Evolutionary conservation across 2,329 filamentous ascomycete genomes (phyloP).

Genomic region (Orbilia oligospora): DNA sequence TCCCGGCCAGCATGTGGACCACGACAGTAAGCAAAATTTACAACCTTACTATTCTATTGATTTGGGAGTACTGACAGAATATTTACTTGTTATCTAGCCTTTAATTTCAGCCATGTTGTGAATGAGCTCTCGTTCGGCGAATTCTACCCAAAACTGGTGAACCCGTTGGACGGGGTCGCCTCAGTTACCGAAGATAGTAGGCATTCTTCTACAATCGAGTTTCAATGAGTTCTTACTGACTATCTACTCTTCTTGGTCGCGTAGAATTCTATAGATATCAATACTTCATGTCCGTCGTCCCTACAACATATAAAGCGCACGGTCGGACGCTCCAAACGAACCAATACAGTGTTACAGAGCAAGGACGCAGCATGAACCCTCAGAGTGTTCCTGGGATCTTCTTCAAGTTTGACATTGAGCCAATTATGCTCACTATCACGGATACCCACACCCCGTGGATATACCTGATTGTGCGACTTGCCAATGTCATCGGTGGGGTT

Average conservation of each 20-base stretch:
- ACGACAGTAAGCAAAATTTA: slow-evolving; percentile 74
- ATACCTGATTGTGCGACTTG: slow-evolving; percentile 81
- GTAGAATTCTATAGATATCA: slow-evolving; percentile 94
- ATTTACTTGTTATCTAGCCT: slow-evolving; percentile 71
- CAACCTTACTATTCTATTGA: not conserved
- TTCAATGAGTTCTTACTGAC: not conserved
- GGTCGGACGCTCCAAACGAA: slow-evolving; percentile 85
- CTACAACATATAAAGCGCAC: slow-evolving; percentile 86
- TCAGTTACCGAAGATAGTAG: slow-evolving; percentile 73
- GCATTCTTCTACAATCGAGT: not conserved
- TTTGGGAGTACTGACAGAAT: slow-evolving; percentile 2
- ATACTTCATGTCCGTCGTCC: slow-evolving; percentile 96
- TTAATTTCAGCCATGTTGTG: slow-evolving; percentile 98
- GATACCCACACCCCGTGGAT: slow-evolving; percentile 84
- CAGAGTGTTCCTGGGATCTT: slow-evolving; percentile 88
- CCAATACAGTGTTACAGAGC: slow-evolving; percentile 96
- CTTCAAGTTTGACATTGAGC: slow-evolving; percentile 99
- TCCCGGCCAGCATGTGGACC: slow-evolving; percentile 83
- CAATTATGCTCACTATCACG: slow-evolving; percentile 86
- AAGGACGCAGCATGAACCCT: slow-evolving; percentile 80
- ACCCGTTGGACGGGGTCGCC: slow-evolving; percentile 93
- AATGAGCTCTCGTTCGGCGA: slow-evolving; percentile 96
- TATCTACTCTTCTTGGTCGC: slow-evolving; percentile 64
- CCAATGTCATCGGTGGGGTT: slow-evolving; percentile 92
- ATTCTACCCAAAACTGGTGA: slow-evolving; percentile 93